phyloP scores from a whole-genome alignment of 2,329 filamentous ascomycete genomes.

The Scedosporium aurantiacum region DNA sequence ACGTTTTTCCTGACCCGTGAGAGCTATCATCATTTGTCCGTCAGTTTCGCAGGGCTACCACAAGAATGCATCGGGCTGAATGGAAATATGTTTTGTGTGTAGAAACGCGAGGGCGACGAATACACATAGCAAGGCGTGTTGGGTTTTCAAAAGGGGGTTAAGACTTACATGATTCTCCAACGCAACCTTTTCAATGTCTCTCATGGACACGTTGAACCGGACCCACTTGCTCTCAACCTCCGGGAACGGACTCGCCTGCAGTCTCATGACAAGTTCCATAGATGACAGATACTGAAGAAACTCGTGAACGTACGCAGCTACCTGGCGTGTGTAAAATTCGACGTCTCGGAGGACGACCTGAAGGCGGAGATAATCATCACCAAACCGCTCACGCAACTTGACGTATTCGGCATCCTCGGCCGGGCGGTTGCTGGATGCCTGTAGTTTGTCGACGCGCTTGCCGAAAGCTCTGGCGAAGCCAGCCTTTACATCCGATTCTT shows the following conservation, averaged over 20 bases:
- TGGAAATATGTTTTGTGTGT: too few species aligned
- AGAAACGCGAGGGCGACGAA: slow-evolving; percentile 13
- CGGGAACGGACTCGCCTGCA: slow-evolving; percentile 60
- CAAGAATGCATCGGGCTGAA: too few species aligned
- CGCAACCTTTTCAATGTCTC: slow-evolving; percentile 73
- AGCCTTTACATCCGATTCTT: slow-evolving; percentile 78
- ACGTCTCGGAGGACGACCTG: slow-evolving; percentile 89
- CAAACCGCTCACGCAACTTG: slow-evolving; percentile 73
- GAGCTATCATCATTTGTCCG: slow-evolving; percentile 26
- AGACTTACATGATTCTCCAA: slow-evolving; percentile 70
- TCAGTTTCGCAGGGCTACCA: too few species aligned
- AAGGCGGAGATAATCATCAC: slow-evolving; percentile 82
- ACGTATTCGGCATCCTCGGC: slow-evolving; percentile 76
- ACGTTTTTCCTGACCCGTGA: slow-evolving; percentile 66
- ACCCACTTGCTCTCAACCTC: slow-evolving; percentile 94
- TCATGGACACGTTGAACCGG: slow-evolving; percentile 75
- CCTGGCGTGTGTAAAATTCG: slow-evolving; percentile 81
- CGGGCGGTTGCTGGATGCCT: slow-evolving; percentile 44
- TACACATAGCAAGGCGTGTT: not conserved
- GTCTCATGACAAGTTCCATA: slow-evolving; percentile 70
- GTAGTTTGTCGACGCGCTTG: slow-evolving; percentile 73
- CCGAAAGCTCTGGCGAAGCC: slow-evolving; percentile 83
- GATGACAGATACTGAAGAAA: slow-evolving; percentile 72
- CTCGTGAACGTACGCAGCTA: slow-evolving; percentile 67
- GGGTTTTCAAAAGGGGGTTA: not conserved